Evolutionary conservation across 2,329 filamentous ascomycete species (phyloP).

Genomic region (Coleophoma cylindrospora): DNA sequence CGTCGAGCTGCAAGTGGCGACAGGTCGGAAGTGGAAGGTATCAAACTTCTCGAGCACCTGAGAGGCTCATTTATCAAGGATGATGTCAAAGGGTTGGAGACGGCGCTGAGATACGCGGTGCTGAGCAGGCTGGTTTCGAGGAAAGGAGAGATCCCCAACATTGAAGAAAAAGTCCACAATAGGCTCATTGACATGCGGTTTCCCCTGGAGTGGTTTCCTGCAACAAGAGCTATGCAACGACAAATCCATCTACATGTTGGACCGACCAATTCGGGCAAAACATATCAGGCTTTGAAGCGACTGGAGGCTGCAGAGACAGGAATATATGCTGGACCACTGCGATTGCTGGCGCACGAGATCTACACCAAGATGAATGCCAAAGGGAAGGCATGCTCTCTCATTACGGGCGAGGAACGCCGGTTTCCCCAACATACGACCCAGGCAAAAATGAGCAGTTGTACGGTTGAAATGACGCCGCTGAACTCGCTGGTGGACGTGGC

Average conservation of each 20-base stretch:
- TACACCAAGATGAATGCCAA: constrained; percentile 80
- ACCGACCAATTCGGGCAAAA: constrained; percentile 97
- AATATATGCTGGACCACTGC: constrained; percentile 85
- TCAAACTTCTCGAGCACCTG: constrained; percentile 29
- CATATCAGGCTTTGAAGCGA: constrained; percentile 84
- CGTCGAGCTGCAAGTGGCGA: background rate
- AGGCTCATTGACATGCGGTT: constrained; percentile 77
- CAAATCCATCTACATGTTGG: constrained; percentile 91
- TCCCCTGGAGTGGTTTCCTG: constrained; percentile 89
- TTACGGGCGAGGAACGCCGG: constrained; percentile 89
- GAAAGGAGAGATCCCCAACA: constrained; percentile 21
- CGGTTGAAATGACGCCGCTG: constrained; percentile 78
- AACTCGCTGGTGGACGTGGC: constrained; percentile 65
- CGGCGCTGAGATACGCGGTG: constrained; percentile 59
- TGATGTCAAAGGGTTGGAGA: constrained; percentile 44
- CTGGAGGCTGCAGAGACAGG: constrained; percentile 72
- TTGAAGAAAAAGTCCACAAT: constrained; percentile 36
- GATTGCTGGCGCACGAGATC: constrained; percentile 90
- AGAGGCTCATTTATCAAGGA: constrained; percentile 52
- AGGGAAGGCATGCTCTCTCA: constrained; percentile 69
- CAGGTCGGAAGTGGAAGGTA: constrained; percentile 7
- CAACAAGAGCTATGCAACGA: constrained; percentile 72
- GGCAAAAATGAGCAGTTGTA: constrained; percentile 71
- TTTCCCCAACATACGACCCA: constrained; percentile 51
- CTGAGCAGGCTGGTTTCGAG: constrained; percentile 33